Percentiles rank a stretch among this genome's conserved stretches.
Evolutionary conservation across 2,329 filamentous ascomycete species (phyloP).

Genomic region (Cryphonectria naterciae): DNA sequence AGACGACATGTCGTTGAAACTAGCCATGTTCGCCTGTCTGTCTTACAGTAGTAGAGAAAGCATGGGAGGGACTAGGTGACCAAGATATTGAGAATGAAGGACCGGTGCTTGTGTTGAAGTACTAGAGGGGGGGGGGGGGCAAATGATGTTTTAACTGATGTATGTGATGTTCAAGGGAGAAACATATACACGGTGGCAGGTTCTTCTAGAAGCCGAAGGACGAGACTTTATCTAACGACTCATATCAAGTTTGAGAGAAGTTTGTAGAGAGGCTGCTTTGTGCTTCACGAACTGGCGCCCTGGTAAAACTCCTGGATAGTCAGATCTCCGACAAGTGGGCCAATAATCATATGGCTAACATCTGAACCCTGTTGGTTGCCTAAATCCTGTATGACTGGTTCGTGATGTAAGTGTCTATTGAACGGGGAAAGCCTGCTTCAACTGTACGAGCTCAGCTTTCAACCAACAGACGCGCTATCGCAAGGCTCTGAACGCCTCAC

Average conservation of each 20-base stretch:
- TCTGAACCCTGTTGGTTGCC: too few relatives aligned
- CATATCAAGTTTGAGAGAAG: background rate
- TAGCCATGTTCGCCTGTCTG: background rate
- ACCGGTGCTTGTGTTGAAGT: background rate
- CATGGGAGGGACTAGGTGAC: background rate
- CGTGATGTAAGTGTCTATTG: too few relatives aligned
- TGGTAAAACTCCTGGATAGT: too few relatives aligned
- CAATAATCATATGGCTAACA: too few relatives aligned
- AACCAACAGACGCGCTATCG: too few relatives aligned
- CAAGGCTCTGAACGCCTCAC: background rate
- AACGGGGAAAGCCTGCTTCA: too few relatives aligned
- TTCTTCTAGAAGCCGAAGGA: too few relatives aligned
- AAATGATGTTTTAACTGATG: background rate
- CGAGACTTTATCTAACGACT: too few relatives aligned
- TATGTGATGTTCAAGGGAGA: background rate
- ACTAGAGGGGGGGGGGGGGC: background rate
- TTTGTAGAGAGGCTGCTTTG: background rate
- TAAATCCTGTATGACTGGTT: too few relatives aligned
- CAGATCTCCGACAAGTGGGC: too few relatives aligned
- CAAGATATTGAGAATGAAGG: background rate
- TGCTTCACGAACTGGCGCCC: too few relatives aligned
- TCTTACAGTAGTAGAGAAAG: background rate
- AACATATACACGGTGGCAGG: background rate
- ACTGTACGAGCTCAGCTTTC: too few relatives aligned
- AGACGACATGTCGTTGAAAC: conserved; percentile 14